Base-by-base conservation (phyloP, 2,329 filamentous ascomycete species). In the Neocucurbitaria cava region DNA sequence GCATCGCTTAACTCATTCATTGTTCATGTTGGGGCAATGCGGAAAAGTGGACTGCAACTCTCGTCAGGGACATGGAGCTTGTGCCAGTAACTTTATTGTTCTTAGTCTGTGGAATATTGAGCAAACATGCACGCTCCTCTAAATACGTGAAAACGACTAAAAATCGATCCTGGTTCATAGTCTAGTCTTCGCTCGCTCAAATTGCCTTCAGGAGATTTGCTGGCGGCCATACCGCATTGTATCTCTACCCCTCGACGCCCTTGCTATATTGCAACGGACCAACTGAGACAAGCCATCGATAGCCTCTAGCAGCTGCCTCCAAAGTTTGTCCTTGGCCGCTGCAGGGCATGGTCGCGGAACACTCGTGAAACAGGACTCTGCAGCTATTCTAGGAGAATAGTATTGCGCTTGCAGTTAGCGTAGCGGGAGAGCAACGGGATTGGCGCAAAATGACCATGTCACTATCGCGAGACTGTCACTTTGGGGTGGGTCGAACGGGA, bases 311-410 rank as follows among this genome's bases (percentile, higher is more conserved):
- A 17, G 26, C 46, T 54, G 57, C 48, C 31, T 35, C 47, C 33
- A 43, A 58, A 52, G 61, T 54, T 62, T 67, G 54, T 53, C 41
- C 48, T 59, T 59, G 55, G 45, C 45, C 46, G 54, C 44, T 55
- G 43, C 43, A 36, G 21, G 52, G 52, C 31, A 31, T 28, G 13
- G 51, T 49, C 56, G 62, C 57, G 61, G 52, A 55, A 64, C 54
- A 55, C 38, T 41, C 51, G 45, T 66, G 64, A 67, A 61, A 67
- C 64, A 57, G 42, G 54, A 44, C 53, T 42, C 40, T 49, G 49
- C 50, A 49, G 35, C 39, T 59, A 56, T 56, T 56, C 59, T 46
- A 17, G 39, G 47, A 39, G 49, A 46, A 54, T 56, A 60, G 58
- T 56, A 44, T 46, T 42, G 58, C 60, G 51, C 45, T 36, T 54